phyloP scores from a whole-genome alignment of 352 stramenopile genomes.

The Pythium brassicae region DNA sequence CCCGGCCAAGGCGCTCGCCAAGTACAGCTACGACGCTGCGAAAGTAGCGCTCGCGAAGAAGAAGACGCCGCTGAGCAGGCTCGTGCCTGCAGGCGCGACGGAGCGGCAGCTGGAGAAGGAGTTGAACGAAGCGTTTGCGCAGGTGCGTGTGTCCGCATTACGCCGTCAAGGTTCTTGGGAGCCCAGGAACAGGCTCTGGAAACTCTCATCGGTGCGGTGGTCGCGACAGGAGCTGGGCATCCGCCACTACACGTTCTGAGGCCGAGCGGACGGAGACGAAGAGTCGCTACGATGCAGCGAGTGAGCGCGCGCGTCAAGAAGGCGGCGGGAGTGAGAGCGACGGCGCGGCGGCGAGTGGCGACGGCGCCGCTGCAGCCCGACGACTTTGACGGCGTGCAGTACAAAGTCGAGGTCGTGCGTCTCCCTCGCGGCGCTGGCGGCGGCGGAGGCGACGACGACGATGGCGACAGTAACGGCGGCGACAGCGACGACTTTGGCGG shows the following conservation, averaged over 20 bases:
- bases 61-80: slow-evolving; percentile 55
- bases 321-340: not conserved
- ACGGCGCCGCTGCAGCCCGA: slow-evolving; percentile 33
- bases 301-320: not conserved
- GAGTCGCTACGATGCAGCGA: not conserved
- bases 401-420: slow-evolving; percentile 55
- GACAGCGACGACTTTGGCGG: slow-evolving; percentile 2
- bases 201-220: not conserved
- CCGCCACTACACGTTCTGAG: slow-evolving; percentile 39
- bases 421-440: slow-evolving; percentile 11
- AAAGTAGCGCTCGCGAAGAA: slow-evolving; percentile 52
- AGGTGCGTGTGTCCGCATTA: slow-evolving; percentile 15
- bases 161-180: no score
- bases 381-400: slow-evolving; percentile 63
- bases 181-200: no score
- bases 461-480: not conserved
- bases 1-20: slow-evolving; percentile 24
- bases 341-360: not conserved
- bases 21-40: slow-evolving; percentile 44
- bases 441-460: slow-evolving; percentile 10
- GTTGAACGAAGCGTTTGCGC: slow-evolving; percentile 56
- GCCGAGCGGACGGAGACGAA: not conserved
- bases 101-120: slow-evolving; percentile 68
- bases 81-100: slow-evolving; percentile 24
- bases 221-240: slow-evolving; percentile 45